Evolutionary conservation across 1,284 basidiomycete species (phyloP).

Genomic region (Malassezia vespertilionis): DNA sequence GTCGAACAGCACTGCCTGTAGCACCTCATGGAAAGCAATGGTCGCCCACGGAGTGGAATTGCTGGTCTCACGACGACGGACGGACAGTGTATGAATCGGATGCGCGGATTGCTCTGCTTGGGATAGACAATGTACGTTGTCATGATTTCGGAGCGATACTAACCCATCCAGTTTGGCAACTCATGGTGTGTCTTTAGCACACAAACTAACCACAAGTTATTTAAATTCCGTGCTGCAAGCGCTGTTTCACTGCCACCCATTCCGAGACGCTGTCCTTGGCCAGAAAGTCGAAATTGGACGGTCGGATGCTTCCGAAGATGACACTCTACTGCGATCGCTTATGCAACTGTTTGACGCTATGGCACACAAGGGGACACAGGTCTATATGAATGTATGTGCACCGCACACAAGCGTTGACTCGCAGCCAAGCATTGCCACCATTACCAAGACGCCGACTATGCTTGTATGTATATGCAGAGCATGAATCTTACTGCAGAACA

Average conservation of each 20-base stretch:
- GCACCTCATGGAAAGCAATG: too few species aligned
- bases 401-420: neutral
- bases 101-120: slow-evolving; percentile 1
- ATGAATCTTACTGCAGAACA: too few species aligned
- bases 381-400: neutral
- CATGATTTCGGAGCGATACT: neutral
- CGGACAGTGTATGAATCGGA: neutral
- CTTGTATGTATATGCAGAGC: too few species aligned
- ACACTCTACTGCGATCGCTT: neutral
- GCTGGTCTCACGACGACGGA: slow-evolving; percentile 1
- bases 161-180: slow-evolving; percentile 31
- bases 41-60: slow-evolving; percentile 3
- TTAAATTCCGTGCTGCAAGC: slow-evolving; percentile 95
- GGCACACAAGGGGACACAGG: neutral
- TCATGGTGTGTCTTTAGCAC: slow-evolving; percentile 23
- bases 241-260: slow-evolving; percentile 75
- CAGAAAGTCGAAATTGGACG: too few species aligned
- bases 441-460: too few species aligned
- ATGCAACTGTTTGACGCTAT: slow-evolving; percentile 10
- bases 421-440: too few species aligned
- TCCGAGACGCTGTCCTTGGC: slow-evolving; percentile 65
- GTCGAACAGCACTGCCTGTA: too few species aligned
- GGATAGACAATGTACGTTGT: slow-evolving; percentile 12
- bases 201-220: slow-evolving; percentile 56
- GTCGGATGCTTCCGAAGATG: slow-evolving; percentile 5